These are phyloP conservation scores for Cladosporium halotolerans DNA, from an alignment of 2,329 filamentous ascomycete genomes.

Conservation along the genomic window DNA sequence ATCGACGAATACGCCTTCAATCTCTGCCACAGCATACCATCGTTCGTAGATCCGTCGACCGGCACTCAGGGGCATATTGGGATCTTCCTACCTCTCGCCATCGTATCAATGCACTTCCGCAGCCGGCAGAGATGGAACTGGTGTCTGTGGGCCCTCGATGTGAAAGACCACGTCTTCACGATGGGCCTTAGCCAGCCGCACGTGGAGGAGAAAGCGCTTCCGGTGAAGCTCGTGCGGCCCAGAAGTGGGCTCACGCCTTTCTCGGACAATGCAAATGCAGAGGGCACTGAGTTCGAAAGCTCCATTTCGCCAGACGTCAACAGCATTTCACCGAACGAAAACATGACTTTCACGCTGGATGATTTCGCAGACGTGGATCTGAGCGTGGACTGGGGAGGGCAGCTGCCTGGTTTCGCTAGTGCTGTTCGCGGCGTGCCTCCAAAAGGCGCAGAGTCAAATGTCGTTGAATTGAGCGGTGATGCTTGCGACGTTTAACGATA, in stretches of 20 bases:
- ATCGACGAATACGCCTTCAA: conserved; percentile 22
- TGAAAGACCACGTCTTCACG: conserved; percentile 5
- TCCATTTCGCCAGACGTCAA: neutral
- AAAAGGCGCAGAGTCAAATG: neutral
- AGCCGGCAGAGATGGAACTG: conserved; percentile 9
- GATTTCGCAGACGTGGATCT: conserved; percentile 2
- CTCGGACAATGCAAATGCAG: neutral
- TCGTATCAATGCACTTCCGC: conserved; percentile 23
- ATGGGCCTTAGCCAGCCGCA: conserved; percentile 10
- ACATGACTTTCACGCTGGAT: neutral
- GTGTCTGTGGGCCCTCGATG: conserved; percentile 6
- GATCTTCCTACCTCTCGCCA: conserved; percentile 27
- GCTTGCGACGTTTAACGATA: neutral
- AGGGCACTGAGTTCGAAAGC: neutral
- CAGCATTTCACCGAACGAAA: neutral
- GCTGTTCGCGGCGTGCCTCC: neutral
- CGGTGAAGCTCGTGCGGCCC: neutral
- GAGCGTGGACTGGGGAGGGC: neutral
- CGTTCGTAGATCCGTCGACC: conserved; percentile 25
- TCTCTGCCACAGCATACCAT: conserved; percentile 24
- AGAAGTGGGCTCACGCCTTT: conserved; percentile 1
- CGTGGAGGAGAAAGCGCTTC: neutral
- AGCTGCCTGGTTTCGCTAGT: neutral
- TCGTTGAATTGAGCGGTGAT: neutral
- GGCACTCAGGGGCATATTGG: conserved; percentile 25